These are phyloP conservation scores for Raffaelea arxii DNA, from an alignment of 2,329 filamentous ascomycete genomes.

Conservation along the genomic window DNA sequence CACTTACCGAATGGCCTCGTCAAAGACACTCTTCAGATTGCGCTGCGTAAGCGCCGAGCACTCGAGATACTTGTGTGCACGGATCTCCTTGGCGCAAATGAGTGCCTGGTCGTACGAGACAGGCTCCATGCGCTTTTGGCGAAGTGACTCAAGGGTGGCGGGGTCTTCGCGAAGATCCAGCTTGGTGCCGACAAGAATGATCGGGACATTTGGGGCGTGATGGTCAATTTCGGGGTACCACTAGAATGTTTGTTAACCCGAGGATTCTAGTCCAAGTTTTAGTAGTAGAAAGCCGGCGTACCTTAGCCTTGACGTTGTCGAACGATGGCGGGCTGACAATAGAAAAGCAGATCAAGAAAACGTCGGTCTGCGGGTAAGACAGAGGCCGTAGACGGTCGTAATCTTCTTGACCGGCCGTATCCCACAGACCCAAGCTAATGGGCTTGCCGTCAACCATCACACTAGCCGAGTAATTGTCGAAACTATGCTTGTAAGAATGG, in stretches of 20 bases:
- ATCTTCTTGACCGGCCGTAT: constrained; percentile 98
- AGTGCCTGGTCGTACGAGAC: constrained; percentile 90
- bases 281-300: constrained; percentile 31
- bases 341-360: constrained; percentile 97
- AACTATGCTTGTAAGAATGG: constrained; percentile 39
- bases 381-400: constrained; percentile 91
- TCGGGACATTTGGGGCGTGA: constrained; percentile 88
- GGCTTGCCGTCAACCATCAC: constrained; percentile 99
- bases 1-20: constrained; percentile 93
- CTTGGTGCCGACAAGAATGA: constrained; percentile 96
- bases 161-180: constrained; percentile 88
- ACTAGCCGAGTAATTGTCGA: constrained; percentile 98
- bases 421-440: constrained; percentile 93
- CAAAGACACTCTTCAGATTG: constrained; percentile 97
- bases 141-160: constrained; percentile 68
- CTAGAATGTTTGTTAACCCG: constrained; percentile 32
- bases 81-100: constrained; percentile 84
- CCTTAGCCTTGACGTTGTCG: constrained; percentile 98
- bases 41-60: constrained; percentile 95
- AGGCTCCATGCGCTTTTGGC: constrained; percentile 92
- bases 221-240: constrained; percentile 98
- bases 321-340: constrained; percentile 97
- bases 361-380: constrained; percentile 96
- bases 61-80: constrained; percentile 93
- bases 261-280: neutral